Percentiles rank a stretch among this genome's conserved stretches.
Conservation (phyloP, 192 early-diverging fungal species). For the Podila epicladia region DNA sequence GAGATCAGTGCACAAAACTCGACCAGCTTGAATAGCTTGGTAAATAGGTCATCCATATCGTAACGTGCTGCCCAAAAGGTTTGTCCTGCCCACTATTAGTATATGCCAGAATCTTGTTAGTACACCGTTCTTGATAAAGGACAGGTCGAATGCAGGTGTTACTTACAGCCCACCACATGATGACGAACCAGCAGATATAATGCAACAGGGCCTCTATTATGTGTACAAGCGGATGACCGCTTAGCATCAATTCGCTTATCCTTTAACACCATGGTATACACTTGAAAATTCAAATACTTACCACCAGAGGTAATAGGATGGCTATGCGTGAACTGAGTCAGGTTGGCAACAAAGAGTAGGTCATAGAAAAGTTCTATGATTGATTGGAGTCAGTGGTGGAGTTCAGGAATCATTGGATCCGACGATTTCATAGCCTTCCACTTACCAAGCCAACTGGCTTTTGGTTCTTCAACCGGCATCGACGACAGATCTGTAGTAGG, state of each 20-base stretch:
- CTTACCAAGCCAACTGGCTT: conserved; percentile 41
- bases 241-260: background rate
- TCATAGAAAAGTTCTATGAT: conserved; percentile 60
- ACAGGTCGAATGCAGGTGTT: background rate
- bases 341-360: conserved; percentile 58
- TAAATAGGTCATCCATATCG: conserved; percentile 35
- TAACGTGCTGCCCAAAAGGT: conserved; percentile 29
- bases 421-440: background rate
- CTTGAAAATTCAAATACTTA: background rate
- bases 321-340: conserved; percentile 58
- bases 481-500: conserved; percentile 36
- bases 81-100: conserved; percentile 53
- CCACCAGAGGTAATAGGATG: conserved; percentile 55
- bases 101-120: background rate
- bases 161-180: conserved; percentile 60
- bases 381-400: background rate
- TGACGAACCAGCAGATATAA: conserved; percentile 60
- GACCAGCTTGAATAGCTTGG: conserved; percentile 23
- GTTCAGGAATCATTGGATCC: background rate
- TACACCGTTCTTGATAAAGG: background rate
- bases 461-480: conserved; percentile 32
- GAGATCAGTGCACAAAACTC: conserved; percentile 40
- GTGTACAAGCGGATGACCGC: too few relatives aligned
- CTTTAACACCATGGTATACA: too few relatives aligned
- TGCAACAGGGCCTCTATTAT: conserved; percentile 46